A percentile compares a stretch with the other conserved stretches of the same genome.
These are phyloP conservation scores for Tricholomella constricta DNA, from an alignment of 768 basidiomycete genomes.

Conservation along the genomic window DNA sequence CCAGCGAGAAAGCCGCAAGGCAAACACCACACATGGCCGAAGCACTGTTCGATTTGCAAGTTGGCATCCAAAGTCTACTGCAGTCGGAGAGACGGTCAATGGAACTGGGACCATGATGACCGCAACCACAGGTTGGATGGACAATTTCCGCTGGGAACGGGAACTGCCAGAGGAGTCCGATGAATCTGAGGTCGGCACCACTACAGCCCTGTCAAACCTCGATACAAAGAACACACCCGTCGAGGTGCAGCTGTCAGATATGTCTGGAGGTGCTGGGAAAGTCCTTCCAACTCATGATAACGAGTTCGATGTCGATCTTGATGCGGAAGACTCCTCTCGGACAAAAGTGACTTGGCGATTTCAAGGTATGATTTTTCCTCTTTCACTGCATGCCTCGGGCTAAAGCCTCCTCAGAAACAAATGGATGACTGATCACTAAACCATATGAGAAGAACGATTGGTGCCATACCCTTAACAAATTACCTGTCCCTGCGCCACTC, in stretches of 20 bases:
- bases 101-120: background rate
- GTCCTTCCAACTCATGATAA: background rate
- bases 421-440: too few species aligned
- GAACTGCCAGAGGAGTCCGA: constrained; percentile 4
- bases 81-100: background rate
- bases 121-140: constrained; percentile 9
- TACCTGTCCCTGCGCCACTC: too few species aligned
- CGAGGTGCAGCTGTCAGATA: constrained; percentile 9
- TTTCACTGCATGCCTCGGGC: background rate
- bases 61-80: constrained; percentile 2
- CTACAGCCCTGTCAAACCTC: background rate
- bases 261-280: background rate
- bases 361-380: background rate
- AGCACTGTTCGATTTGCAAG: constrained; percentile 12
- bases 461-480: too few species aligned
- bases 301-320: background rate
- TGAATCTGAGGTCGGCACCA: background rate
- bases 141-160: constrained; percentile 16
- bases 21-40: background rate
- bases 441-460: too few species aligned
- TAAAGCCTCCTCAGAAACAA: background rate
- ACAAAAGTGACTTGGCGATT: constrained; percentile 2
- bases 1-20: constrained; percentile 1
- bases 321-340: background rate
- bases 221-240: background rate